Percentiles rank a stretch among this genome's conserved stretches.
These are phyloP conservation scores for Fusarium begoniae DNA, from an alignment of 2,329 filamentous ascomycete species.

Conservation along the genomic window DNA sequence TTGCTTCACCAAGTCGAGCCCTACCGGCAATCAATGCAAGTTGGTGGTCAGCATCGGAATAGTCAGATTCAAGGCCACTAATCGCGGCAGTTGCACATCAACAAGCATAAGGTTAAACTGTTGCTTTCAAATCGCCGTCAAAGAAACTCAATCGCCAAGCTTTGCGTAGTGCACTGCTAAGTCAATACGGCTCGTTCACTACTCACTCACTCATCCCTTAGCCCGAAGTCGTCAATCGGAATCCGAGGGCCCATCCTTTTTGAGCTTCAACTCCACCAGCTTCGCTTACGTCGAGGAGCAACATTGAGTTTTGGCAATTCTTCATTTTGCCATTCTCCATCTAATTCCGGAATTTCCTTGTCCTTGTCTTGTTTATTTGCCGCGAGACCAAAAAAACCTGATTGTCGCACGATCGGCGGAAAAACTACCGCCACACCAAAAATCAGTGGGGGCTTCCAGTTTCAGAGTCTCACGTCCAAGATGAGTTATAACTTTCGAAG, in stretches of 20 bases:
- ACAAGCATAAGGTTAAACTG: neutral
- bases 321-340: conserved; percentile 10
- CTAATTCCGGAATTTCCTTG: neutral
- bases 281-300: neutral
- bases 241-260: neutral
- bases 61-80: neutral
- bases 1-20: neutral
- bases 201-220: neutral
- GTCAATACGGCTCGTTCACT: neutral
- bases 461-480: neutral
- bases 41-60: neutral
- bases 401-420: conserved; percentile 23
- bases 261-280: neutral
- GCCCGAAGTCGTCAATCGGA: conserved; percentile 17
- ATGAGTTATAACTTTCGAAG: neutral
- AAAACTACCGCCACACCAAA: neutral
- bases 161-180: conserved; percentile 3
- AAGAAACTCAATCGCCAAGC: conserved; percentile 19
- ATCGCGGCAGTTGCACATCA: neutral
- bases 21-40: neutral
- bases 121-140: neutral
- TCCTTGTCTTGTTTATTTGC: neutral
- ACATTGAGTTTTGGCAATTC: neutral
- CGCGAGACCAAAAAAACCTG: conserved; percentile 15
- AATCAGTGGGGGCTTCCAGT: neutral